Conservation (phyloP, 106 monocot genomes). For the Narthecium ossifragum region DNA sequence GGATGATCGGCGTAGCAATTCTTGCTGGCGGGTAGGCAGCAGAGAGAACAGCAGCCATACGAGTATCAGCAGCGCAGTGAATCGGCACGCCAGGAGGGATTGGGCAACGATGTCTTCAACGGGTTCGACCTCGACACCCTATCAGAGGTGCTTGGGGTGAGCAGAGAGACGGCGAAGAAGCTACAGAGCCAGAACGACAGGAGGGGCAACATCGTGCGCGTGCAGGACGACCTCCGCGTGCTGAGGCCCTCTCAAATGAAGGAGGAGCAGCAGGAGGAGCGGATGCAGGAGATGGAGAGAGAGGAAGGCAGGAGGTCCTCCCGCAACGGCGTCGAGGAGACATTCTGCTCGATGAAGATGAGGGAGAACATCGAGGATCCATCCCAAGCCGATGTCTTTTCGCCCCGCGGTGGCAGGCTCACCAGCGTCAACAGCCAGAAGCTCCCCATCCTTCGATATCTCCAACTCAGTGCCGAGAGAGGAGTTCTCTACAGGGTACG, state of each 20-base stretch:
- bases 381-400: conserved; percentile 28
- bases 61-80: not conserved
- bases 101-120: conserved; percentile 1
- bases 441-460: conserved; percentile 32
- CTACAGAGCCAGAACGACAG: conserved; percentile 6
- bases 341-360: conserved; percentile 28
- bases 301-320: not conserved
- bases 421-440: conserved; percentile 45
- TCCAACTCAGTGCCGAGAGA: conserved; percentile 36
- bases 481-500: conserved; percentile 26
- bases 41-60: not conserved
- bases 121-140: conserved; percentile 10
- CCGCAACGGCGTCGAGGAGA: conserved; percentile 37
- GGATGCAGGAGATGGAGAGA: not conserved
- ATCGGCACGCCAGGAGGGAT: not conserved
- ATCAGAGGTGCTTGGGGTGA: conserved; percentile 1
- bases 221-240: not conserved
- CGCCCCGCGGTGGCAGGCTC: conserved; percentile 21
- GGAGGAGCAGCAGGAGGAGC: not conserved
- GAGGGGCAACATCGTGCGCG: conserved; percentile 15
- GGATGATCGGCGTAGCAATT: conserved; percentile 16
- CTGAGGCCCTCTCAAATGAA: not conserved
- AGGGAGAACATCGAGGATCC: conserved; percentile 51
- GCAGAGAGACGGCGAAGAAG: conserved; percentile 11
- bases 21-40: conserved; percentile 13